Conservation (phyloP, 371 early-diverging fungal genomes). For the Apophysomyces elegans region DNA sequence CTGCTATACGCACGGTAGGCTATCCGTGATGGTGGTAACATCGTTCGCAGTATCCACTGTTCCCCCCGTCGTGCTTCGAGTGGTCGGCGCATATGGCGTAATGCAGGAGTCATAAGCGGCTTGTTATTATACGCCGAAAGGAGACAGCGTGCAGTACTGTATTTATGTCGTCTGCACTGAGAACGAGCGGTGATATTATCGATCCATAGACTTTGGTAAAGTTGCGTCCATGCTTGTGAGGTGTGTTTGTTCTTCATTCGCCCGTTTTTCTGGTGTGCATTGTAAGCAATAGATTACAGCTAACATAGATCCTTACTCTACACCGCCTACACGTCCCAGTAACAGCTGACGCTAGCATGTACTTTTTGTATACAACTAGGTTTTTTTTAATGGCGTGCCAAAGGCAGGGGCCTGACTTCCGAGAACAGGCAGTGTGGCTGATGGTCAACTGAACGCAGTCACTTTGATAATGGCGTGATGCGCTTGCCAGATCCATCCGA, state of each 20-base stretch:
- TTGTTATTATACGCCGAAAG: not conserved
- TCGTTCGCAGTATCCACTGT: not conserved
- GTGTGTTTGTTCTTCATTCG: conserved; percentile 9
- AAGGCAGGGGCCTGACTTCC: not conserved
- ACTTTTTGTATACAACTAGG: not conserved
- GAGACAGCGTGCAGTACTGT: not conserved
- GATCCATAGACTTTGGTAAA: conserved; percentile 1
- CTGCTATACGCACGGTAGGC: not conserved
- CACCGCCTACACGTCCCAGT: conserved; percentile 8
- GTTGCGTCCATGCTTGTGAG: not conserved
- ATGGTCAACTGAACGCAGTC: too few species aligned
- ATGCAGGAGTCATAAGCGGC: not conserved
- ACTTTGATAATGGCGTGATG: too few species aligned
- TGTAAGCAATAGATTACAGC: not conserved
- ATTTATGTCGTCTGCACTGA: not conserved
- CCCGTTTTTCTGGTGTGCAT: not conserved
- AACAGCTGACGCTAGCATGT: conserved; percentile 5
- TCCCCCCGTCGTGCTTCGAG: conserved; percentile 3
- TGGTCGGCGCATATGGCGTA: conserved; percentile 5
- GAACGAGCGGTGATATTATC: not conserved
- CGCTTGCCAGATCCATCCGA: too few species aligned
- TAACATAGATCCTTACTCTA: not conserved
- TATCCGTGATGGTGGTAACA: not conserved
- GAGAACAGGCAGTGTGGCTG: too few species aligned
- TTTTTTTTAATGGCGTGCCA: not conserved